These are phyloP conservation scores for Mollisiaceae sp. DNA, from an alignment of 2,329 filamentous ascomycete genomes.

Conservation along the genomic window DNA sequence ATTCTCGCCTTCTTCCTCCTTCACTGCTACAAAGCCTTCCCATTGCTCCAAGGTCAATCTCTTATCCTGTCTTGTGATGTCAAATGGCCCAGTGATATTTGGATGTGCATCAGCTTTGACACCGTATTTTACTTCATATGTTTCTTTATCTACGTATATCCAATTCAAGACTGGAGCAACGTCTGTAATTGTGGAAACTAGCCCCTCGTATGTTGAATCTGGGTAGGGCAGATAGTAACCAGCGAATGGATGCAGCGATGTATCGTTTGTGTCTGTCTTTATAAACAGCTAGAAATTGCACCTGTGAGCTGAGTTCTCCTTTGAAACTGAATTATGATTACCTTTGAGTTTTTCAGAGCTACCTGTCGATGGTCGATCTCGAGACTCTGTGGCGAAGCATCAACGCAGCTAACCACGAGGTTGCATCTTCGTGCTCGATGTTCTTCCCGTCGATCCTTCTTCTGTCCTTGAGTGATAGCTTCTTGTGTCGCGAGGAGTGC, in stretches of 20 bases:
- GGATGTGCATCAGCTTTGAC: constrained; percentile 72
- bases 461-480: constrained; percentile 55
- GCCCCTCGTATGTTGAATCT: constrained; percentile 48
- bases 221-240: constrained; percentile 64
- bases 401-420: constrained; percentile 52
- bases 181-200: constrained; percentile 56
- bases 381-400: constrained; percentile 48
- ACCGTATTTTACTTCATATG: constrained; percentile 64
- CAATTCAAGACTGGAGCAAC: constrained; percentile 68
- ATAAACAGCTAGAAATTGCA: constrained; percentile 20
- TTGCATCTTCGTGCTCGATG: constrained; percentile 55
- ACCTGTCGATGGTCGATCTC: constrained; percentile 52
- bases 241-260: constrained; percentile 53
- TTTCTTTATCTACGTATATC: constrained; percentile 66
- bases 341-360: constrained; percentile 52
- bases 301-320: constrained; percentile 26
- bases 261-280: constrained; percentile 22
- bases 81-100: constrained; percentile 78
- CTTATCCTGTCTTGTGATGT: constrained; percentile 58
- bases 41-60: constrained; percentile 65
- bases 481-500: constrained; percentile 54
- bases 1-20: constrained; percentile 48
- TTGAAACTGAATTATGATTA: constrained; percentile 26
- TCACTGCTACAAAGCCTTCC: constrained; percentile 65
- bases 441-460: constrained; percentile 54